phyloP scores from a whole-genome alignment of 495 filamentous ascomycete species.

The Oidiodendron maius region DNA sequence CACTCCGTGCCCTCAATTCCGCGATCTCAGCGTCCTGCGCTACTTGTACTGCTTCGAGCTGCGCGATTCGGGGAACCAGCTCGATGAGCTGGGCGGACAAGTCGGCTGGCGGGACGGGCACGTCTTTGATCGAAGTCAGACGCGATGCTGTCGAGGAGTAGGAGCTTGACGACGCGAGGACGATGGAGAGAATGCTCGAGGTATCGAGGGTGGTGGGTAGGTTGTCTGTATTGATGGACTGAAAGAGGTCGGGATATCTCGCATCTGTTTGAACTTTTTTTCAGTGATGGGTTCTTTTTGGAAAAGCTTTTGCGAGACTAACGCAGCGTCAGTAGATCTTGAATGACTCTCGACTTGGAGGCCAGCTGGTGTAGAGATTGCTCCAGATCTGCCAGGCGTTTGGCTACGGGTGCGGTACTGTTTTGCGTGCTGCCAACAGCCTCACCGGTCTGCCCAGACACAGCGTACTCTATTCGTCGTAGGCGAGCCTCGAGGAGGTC shows the following conservation, averaged over 20 bases:
- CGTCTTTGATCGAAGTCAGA: slow-evolving; percentile 72
- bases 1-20: slow-evolving; percentile 66
- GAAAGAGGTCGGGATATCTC: slow-evolving; percentile 54
- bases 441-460: slow-evolving; percentile 50
- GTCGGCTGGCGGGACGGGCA: slow-evolving; percentile 65
- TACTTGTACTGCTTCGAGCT: slow-evolving; percentile 57
- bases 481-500: slow-evolving; percentile 74
- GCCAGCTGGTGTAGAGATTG: slow-evolving; percentile 45
- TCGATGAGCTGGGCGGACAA: slow-evolving; percentile 61
- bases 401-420: slow-evolving; percentile 36
- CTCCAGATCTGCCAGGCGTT: slow-evolving; percentile 61
- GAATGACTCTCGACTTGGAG: slow-evolving; percentile 37
- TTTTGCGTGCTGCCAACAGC: slow-evolving; percentile 23
- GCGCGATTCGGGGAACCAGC: slow-evolving; percentile 65
- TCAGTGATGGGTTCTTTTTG: slow-evolving; percentile 10
- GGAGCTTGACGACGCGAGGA: slow-evolving; percentile 67
- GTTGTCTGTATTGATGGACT: slow-evolving; percentile 29
- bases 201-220: slow-evolving; percentile 36
- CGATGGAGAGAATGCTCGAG: slow-evolving; percentile 45
- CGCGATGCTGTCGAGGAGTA: slow-evolving; percentile 75
- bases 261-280: slow-evolving; percentile 44
- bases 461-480: slow-evolving; percentile 63
- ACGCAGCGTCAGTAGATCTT: slow-evolving; percentile 44
- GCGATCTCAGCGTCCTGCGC: slow-evolving; percentile 68
- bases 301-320: slow-evolving; percentile 7